phyloP scores from a whole-genome alignment of 2,329 filamentous ascomycete genomes.

The Alternaria sp. region DNA sequence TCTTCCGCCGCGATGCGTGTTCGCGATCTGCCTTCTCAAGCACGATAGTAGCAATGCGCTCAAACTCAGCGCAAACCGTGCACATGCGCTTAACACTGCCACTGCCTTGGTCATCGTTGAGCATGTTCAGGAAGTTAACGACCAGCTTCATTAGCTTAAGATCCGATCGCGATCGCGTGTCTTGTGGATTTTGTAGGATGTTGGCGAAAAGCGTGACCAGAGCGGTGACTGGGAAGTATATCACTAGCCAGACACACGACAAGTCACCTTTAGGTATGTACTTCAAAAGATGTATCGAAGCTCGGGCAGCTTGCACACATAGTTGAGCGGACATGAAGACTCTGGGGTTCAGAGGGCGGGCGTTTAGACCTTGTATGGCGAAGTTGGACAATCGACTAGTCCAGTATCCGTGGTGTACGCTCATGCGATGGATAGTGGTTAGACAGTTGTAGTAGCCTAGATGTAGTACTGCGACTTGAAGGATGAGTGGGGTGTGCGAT shows the following conservation, averaged over 20 bases:
- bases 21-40: slow-evolving; percentile 93
- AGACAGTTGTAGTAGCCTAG: slow-evolving; percentile 98
- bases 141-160: slow-evolving; percentile 91
- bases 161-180: slow-evolving; percentile 85
- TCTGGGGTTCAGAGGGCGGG: slow-evolving; percentile 86
- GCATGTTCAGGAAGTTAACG: slow-evolving; percentile 86
- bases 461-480: slow-evolving; percentile 93
- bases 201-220: slow-evolving; percentile 96
- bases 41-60: slow-evolving; percentile 87
- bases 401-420: slow-evolving; percentile 97
- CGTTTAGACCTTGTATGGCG: slow-evolving; percentile 91
- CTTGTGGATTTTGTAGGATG: slow-evolving; percentile 92
- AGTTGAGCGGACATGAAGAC: slow-evolving; percentile 93
- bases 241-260: slow-evolving; percentile 92
- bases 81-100: slow-evolving; percentile 94
- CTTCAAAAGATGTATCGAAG: slow-evolving; percentile 91
- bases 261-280: slow-evolving; percentile 96
- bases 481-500: slow-evolving; percentile 87
- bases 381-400: slow-evolving; percentile 93
- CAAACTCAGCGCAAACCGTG: slow-evolving; percentile 92
- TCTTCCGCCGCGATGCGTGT: slow-evolving; percentile 77
- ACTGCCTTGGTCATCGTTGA: slow-evolving; percentile 88
- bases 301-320: slow-evolving; percentile 89
- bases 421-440: slow-evolving; percentile 98
- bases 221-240: slow-evolving; percentile 96